Evolutionary conservation across 345 rosid species (phyloP).

Genomic region (Hibiscus mutabilis): DNA sequence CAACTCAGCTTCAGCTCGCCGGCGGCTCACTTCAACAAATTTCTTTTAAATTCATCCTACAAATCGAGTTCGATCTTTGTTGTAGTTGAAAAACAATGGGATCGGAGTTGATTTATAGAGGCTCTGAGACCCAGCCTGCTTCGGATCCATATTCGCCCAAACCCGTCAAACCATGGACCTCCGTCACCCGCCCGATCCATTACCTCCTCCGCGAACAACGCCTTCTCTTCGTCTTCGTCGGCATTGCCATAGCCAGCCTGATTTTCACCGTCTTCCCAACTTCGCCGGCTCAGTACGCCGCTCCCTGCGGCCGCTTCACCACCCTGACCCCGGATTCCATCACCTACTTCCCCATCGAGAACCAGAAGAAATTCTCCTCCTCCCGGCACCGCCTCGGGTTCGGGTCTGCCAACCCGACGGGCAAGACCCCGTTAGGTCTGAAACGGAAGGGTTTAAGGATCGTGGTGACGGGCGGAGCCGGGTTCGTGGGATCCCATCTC

Average conservation of each 20-base stretch:
- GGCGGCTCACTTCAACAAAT: not conserved
- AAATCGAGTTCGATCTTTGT: not conserved
- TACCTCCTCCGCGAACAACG: conserved; percentile 86
- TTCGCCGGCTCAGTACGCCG: not conserved
- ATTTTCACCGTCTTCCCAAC: conserved; percentile 54
- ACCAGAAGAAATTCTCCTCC: conserved; percentile 18
- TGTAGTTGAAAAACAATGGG: conserved; percentile 29
- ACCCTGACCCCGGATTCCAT: conserved; percentile 26
- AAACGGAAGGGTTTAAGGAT: conserved; percentile 72
- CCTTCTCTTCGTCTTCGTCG: conserved; percentile 68
- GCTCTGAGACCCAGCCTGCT: conserved; percentile 50
- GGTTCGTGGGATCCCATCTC: conserved; percentile 92
- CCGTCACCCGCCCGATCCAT: conserved; percentile 49
- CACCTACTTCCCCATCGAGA: conserved; percentile 21
- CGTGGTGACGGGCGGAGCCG: conserved; percentile 96
- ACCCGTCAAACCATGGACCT: conserved; percentile 66
- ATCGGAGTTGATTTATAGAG: conserved; percentile 66
- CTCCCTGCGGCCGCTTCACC: conserved; percentile 3
- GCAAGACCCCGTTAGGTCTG: conserved; percentile 80
- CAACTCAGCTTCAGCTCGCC: not conserved
- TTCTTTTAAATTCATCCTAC: not conserved
- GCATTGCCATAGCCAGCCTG: conserved; percentile 75
- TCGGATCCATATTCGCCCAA: conserved; percentile 56
- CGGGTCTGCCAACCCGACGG: conserved; percentile 38
- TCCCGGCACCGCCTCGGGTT: conserved; percentile 19